Conservation (phyloP, 2,329 filamentous ascomycete genomes). For the Cordyceps javanica region DNA sequence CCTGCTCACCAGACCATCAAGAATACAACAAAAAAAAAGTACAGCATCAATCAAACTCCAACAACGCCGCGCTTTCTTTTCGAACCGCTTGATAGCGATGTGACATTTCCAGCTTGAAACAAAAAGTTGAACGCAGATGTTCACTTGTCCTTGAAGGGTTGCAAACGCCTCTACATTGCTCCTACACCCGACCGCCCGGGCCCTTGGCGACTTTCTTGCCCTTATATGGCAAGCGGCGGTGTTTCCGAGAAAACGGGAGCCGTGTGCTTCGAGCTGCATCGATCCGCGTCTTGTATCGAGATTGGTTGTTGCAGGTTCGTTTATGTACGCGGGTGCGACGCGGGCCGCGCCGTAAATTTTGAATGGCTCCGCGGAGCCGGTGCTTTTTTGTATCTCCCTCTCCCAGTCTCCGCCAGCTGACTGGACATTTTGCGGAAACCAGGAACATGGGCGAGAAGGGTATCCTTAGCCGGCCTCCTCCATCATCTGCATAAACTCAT, state of each 20-base stretch:
- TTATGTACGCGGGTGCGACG: neutral
- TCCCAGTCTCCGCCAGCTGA: neutral
- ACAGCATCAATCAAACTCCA: neutral
- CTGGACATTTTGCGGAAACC: neutral
- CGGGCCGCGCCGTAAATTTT: neutral
- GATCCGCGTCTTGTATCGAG: neutral
- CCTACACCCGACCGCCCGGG: neutral
- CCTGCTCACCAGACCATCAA: neutral
- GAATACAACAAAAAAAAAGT: neutral
- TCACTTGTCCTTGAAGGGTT: neutral
- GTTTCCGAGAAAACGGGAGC: neutral
- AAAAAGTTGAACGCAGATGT: neutral
- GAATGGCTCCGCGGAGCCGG: neutral
- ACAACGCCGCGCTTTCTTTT: neutral
- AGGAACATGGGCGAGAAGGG: neutral
- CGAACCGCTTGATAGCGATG: neutral
- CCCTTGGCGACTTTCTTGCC: neutral
- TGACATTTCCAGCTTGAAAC: neutral
- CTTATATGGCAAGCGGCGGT: neutral
- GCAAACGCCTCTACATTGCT: neutral
- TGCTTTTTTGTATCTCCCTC: neutral
- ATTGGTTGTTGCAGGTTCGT: neutral
- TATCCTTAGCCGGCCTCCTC: slow-evolving; percentile 32
- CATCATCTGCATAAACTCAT: slow-evolving; percentile 64
- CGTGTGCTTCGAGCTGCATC: neutral